Percentiles rank a stretch among this genome's conserved stretches.
Evolutionary conservation across 306 rosid species (phyloP).

Genomic region (Ceratonia siliqua): DNA sequence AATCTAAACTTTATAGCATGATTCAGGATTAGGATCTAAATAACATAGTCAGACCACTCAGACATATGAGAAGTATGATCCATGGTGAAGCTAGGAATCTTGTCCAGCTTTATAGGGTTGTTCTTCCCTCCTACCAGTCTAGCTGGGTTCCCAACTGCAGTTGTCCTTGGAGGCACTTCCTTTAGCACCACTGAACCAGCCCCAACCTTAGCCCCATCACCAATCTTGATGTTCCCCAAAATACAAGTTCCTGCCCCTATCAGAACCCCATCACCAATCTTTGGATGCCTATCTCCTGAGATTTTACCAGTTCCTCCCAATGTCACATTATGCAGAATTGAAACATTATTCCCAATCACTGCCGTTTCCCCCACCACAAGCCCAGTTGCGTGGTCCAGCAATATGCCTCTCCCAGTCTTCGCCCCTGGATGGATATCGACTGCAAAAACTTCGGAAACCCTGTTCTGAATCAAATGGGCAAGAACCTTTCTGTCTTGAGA

Average conservation of each 20-base stretch:
- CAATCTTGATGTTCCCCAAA: constrained; percentile 75
- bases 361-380: constrained; percentile 92
- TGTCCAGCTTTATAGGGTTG: constrained; percentile 68
- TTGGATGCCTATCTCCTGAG: constrained; percentile 85
- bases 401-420: constrained; percentile 64
- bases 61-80: constrained; percentile 72
- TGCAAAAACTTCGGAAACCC: constrained; percentile 74
- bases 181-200: constrained; percentile 88
- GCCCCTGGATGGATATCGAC: constrained; percentile 97
- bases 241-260: constrained; percentile 94
- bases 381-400: constrained; percentile 93
- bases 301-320: constrained; percentile 92
- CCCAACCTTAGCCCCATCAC: constrained; percentile 87
- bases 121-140: constrained; percentile 83
- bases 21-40: constrained; percentile 37
- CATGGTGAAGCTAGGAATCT: constrained; percentile 83
- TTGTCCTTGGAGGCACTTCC: constrained; percentile 89
- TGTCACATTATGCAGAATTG: constrained; percentile 84
- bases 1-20: not conserved
- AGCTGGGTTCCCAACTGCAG: constrained; percentile 91
- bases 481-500: constrained; percentile 50
- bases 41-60: constrained; percentile 78
- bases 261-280: constrained; percentile 88
- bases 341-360: constrained; percentile 85
- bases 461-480: constrained; percentile 74